These are phyloP conservation scores for Olyra latifolia DNA, from an alignment of 176 grass and related monocot species.

Conservation along the genomic window DNA sequence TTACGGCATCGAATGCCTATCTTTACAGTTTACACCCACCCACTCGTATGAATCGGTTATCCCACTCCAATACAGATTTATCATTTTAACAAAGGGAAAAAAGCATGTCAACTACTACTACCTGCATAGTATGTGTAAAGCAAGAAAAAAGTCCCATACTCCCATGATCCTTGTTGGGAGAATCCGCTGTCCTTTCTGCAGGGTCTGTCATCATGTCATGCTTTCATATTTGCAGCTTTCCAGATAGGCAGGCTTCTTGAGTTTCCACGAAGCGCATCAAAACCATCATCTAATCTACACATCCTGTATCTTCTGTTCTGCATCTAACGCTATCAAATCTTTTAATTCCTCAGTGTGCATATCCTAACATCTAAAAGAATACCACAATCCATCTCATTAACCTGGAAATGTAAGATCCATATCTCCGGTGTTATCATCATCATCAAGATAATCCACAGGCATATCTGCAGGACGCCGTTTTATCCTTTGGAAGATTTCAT, in stretches of 20 bases:
- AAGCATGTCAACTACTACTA: constrained; percentile 32
- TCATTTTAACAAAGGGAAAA: background rate
- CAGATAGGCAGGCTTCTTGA: constrained; percentile 14
- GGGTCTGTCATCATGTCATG: constrained; percentile 24
- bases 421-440: constrained; percentile 46
- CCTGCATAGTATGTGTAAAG: constrained; percentile 2
- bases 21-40: constrained; percentile 35
- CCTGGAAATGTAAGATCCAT: constrained; percentile 43
- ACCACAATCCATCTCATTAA: constrained; percentile 41
- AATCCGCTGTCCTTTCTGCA: constrained; percentile 33
- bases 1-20: background rate
- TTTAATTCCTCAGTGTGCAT: constrained; percentile 29
- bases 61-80: constrained; percentile 5
- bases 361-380: constrained; percentile 42
- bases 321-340: constrained; percentile 45
- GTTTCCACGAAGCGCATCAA: constrained; percentile 33
- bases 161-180: constrained; percentile 27
- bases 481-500: constrained; percentile 94
- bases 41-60: background rate
- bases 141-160: constrained; percentile 12
- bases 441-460: constrained; percentile 55
- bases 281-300: constrained; percentile 60
- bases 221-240: constrained; percentile 33
- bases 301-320: constrained; percentile 47
- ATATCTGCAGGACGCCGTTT: constrained; percentile 59